Evolutionary conservation across 192 early-diverging fungal genomes (phyloP).

Genomic region (Coemansia sp.): DNA sequence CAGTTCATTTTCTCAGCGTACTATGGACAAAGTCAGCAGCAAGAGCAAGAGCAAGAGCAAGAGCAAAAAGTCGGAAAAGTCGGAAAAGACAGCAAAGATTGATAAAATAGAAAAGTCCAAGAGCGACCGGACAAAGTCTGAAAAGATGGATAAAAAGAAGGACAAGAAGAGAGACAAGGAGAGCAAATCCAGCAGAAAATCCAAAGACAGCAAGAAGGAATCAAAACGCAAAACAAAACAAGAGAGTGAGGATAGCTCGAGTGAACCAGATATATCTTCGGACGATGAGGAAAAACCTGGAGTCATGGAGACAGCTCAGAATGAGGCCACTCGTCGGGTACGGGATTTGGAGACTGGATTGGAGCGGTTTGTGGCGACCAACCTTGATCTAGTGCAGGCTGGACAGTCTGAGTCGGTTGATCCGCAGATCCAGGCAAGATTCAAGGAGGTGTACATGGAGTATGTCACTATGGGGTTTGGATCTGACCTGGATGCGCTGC

Average conservation of each 20-base stretch:
- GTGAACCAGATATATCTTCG: too few relatives aligned
- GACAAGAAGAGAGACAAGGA: conserved; percentile 1
- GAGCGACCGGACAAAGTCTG: background rate
- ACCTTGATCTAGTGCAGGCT: conserved; percentile 26
- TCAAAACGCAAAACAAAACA: too few relatives aligned
- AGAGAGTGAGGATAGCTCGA: too few relatives aligned
- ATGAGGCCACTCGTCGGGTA: conserved; percentile 4
- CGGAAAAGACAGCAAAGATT: background rate
- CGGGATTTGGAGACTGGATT: conserved; percentile 8
- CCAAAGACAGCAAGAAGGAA: background rate
- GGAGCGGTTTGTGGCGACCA: conserved; percentile 27
- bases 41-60: conserved; percentile 10
- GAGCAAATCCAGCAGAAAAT: conserved; percentile 5
- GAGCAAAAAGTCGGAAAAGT: background rate
- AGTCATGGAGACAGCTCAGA: conserved; percentile 12
- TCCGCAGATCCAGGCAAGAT: conserved; percentile 12
- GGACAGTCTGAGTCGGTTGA: conserved; percentile 1
- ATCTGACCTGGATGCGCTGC: conserved; percentile 33
- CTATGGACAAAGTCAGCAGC: too few relatives aligned
- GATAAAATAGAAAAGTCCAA: background rate
- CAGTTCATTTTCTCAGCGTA: too few relatives aligned
- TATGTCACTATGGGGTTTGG: conserved; percentile 42
- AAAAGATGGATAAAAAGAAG: background rate
- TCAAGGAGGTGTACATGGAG: conserved; percentile 47
- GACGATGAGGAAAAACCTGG: too few relatives aligned